Percentiles rank a stretch among this genome's conserved stretches.
Evolutionary conservation across 345 rosid genomes (phyloP).

Genomic region (Rhizophora mangle): DNA sequence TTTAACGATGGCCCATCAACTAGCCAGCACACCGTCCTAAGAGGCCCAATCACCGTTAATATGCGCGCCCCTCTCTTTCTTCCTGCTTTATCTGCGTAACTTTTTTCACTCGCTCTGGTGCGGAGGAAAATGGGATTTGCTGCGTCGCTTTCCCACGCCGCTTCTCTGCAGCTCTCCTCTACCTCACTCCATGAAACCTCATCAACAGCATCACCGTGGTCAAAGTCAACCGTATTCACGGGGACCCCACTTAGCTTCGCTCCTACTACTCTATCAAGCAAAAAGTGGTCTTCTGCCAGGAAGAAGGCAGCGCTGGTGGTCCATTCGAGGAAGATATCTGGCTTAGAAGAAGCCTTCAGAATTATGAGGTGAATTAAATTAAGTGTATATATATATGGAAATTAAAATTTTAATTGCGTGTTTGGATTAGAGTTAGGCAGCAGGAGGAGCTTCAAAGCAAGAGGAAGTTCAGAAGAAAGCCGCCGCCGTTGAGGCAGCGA

Average conservation of each 20-base stretch:
- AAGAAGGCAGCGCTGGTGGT: conserved; percentile 24
- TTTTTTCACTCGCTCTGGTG: not conserved
- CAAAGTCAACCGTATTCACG: conserved; percentile 28
- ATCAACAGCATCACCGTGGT: conserved; percentile 13
- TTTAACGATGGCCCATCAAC: too few species aligned
- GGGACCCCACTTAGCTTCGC: conserved; percentile 41
- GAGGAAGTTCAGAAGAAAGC: conserved; percentile 39
- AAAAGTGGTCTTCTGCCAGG: too few species aligned
- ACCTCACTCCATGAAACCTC: not conserved
- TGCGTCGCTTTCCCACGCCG: conserved; percentile 26
- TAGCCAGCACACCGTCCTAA: too few species aligned
- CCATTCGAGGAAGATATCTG: conserved; percentile 49
- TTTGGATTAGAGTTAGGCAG: conserved; percentile 28
- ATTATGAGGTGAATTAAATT: conserved; percentile 45
- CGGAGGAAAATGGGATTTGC: conserved; percentile 41
- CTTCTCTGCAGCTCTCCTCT: conserved; percentile 34
- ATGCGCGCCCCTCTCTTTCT: too few species aligned
- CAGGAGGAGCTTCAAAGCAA: conserved; percentile 52
- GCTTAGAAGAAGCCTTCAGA: conserved; percentile 72
- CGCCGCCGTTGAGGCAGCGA: conserved; percentile 66
- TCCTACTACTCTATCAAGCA: conserved; percentile 12
- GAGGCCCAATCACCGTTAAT: too few species aligned
- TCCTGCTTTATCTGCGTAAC: not conserved
- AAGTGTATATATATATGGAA: not conserved
- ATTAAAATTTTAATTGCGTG: not conserved